A percentile compares a stretch with the other conserved stretches of the same genome.
phyloP scores from a whole-genome alignment of 495 filamentous ascomycete species.

The Evansstolkia leycettana region DNA sequence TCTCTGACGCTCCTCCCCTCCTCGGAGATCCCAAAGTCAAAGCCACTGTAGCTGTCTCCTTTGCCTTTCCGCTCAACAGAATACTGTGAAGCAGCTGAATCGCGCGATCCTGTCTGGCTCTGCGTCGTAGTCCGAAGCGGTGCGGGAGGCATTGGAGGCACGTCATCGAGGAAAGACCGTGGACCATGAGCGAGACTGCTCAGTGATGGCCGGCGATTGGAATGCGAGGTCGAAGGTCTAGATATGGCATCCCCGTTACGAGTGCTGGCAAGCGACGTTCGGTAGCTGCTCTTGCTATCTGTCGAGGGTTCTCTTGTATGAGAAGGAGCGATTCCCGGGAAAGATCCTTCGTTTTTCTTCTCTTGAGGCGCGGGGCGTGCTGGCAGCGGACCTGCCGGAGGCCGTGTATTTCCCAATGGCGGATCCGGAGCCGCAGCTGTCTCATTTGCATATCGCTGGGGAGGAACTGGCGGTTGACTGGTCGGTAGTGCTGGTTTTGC shows the following conservation, averaged over 20 bases:
- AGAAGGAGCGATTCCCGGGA: conserved; percentile 2
- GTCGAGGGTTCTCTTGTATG: conserved; percentile 23
- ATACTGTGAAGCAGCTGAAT: conserved; percentile 14
- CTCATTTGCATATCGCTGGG: not conserved
- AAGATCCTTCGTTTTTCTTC: not conserved
- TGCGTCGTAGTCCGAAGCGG: conserved; percentile 16
- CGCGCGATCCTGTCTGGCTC: conserved; percentile 9
- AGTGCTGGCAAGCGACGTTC: conserved; percentile 32
- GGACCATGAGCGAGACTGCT: conserved; percentile 22
- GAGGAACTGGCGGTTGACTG: not conserved
- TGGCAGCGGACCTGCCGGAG: conserved; percentile 3
- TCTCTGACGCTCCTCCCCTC: conserved; percentile 2
- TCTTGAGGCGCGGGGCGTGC: not conserved
- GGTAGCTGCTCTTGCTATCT: conserved; percentile 33
- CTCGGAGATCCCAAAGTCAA: conserved; percentile 6
- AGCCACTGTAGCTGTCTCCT: conserved; percentile 14
- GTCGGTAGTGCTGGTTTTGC: too few species aligned
- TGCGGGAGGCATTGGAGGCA: conserved; percentile 23
- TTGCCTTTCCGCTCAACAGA: conserved; percentile 11
- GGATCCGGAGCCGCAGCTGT: conserved; percentile 1
- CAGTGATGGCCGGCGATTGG: conserved; percentile 27
- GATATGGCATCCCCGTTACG: conserved; percentile 19
- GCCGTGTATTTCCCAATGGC: too few species aligned
- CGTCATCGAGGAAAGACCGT: conserved; percentile 23
- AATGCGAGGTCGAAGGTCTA: conserved; percentile 19